Percentiles rank a stretch among this genome's conserved stretches.
Conservation (phyloP, 2,329 filamentous ascomycete species). For the Exophiala sideris region DNA sequence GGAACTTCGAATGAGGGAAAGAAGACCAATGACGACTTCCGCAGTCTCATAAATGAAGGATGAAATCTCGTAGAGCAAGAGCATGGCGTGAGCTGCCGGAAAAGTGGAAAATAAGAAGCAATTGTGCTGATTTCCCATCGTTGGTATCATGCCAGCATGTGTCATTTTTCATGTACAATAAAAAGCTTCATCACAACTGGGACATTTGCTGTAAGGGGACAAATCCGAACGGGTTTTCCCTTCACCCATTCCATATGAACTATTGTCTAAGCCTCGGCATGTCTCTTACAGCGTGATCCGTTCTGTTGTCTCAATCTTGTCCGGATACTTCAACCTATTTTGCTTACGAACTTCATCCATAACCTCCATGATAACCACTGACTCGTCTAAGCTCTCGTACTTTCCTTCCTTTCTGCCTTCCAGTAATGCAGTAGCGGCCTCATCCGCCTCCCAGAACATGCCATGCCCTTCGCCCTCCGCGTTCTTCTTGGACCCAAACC, state of each 20-base stretch:
- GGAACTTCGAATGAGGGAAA: slow-evolving; percentile 6
- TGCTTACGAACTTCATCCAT: slow-evolving; percentile 68
- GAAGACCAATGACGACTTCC: slow-evolving; percentile 60
- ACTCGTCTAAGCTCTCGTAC: slow-evolving; percentile 75
- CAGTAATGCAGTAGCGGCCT: slow-evolving; percentile 32
- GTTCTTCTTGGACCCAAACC: slow-evolving; percentile 57
- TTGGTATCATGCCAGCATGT: too few species aligned
- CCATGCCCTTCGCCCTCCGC: slow-evolving; percentile 58
- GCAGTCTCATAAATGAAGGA: slow-evolving; percentile 29
- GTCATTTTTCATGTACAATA: too few species aligned
- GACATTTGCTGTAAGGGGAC: too few species aligned
- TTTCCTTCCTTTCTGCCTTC: slow-evolving; percentile 72
- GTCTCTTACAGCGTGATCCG: slow-evolving; percentile 1
- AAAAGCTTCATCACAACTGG: too few species aligned
- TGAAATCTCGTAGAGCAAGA: neutral
- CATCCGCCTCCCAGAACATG: slow-evolving; percentile 35
- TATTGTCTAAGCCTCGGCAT: neutral
- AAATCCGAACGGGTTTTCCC: too few species aligned
- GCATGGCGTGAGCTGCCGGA: too few species aligned
- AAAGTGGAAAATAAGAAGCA: too few species aligned
- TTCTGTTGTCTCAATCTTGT: slow-evolving; percentile 61
- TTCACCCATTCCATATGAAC: neutral
- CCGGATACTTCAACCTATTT: slow-evolving; percentile 60
- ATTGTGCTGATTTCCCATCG: too few species aligned
- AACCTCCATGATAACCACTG: slow-evolving; percentile 77